These are phyloP conservation scores for Saturnispora silvae DNA, from an alignment of 805 yeast species.

Conservation along the genomic window DNA sequence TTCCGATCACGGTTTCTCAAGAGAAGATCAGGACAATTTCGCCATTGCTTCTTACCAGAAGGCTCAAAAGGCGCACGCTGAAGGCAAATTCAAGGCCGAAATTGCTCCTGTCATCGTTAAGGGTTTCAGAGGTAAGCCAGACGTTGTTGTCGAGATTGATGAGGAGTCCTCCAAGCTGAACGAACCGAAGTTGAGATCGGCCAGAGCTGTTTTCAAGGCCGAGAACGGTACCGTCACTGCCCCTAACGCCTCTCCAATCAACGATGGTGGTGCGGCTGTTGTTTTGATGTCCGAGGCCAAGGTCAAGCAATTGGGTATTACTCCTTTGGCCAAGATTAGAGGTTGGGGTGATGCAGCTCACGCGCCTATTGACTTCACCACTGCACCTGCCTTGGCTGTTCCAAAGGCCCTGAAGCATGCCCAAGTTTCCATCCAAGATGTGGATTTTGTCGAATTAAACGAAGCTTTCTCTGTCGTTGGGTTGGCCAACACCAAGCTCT, in stretches of 20 bases:
- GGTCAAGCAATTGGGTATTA: conserved; percentile 74
- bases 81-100: conserved; percentile 74
- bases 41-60: conserved; percentile 79
- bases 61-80: conserved; percentile 70
- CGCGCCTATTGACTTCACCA: conserved; percentile 88
- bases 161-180: conserved; percentile 77
- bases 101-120: conserved; percentile 81
- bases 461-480: conserved; percentile 98
- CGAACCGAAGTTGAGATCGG: conserved; percentile 63
- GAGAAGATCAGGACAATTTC: conserved; percentile 83
- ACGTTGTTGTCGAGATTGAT: conserved; percentile 56
- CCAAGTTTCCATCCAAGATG: conserved; percentile 46
- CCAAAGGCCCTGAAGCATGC: conserved; percentile 95
- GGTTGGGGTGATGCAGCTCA: conserved; percentile 99
- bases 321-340: conserved; percentile 76
- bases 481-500: conserved; percentile 69
- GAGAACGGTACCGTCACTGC: conserved; percentile 96
- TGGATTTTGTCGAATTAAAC: conserved; percentile 90
- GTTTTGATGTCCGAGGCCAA: conserved; percentile 77
- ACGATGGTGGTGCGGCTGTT: conserved; percentile 97
- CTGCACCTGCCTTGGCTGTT: conserved; percentile 89
- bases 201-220: conserved; percentile 90
- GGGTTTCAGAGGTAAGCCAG: conserved; percentile 89
- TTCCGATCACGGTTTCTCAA: conserved; percentile 58
- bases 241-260: conserved; percentile 91